Conservation (phyloP, 1,284 basidiomycete species). For the Trametes pubescens region DNA sequence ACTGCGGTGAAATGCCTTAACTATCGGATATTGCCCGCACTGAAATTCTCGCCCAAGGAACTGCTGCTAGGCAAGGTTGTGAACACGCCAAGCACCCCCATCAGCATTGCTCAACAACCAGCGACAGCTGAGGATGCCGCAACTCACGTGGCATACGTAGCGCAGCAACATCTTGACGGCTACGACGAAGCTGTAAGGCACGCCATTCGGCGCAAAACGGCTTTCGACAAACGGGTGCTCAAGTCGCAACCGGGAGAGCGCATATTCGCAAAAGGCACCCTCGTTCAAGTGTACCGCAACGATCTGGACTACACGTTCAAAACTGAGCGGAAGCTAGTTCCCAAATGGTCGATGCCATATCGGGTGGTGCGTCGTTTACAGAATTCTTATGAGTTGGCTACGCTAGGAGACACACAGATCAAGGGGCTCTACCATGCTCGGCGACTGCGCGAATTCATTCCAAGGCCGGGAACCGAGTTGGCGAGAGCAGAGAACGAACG, state of each 20-base stretch:
- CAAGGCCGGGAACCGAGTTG: conserved; percentile 13
- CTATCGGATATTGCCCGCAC: conserved; percentile 32
- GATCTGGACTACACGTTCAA: conserved; percentile 33
- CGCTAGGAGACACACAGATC: conserved; percentile 21
- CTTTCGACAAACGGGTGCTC: conserved; percentile 36
- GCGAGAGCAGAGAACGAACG: conserved; percentile 10
- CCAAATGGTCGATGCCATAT: conserved; percentile 39
- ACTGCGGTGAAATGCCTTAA: conserved; percentile 44
- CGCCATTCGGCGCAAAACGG: conserved; percentile 25
- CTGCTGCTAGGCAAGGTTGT: conserved; percentile 39
- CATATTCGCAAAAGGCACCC: conserved; percentile 22
- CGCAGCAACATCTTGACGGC: conserved; percentile 43
- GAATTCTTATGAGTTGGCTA: conserved; percentile 40
- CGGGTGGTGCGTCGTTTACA: conserved; percentile 21
- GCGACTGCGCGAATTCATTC: conserved; percentile 29
- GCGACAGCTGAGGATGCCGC: conserved; percentile 23
- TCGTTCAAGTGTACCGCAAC: conserved; percentile 27
- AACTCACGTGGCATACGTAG: conserved; percentile 39
- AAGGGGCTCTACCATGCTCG: conserved; percentile 20
- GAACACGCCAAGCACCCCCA: conserved; percentile 35
- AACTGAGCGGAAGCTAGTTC: conserved; percentile 35
- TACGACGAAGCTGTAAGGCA: conserved; percentile 34
- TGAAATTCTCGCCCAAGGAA: conserved; percentile 43
- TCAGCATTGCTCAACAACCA: conserved; percentile 2
- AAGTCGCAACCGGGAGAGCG: conserved; percentile 22